Conservation (phyloP, 75 land plant species). For the Adiantum capillusveneris region DNA sequence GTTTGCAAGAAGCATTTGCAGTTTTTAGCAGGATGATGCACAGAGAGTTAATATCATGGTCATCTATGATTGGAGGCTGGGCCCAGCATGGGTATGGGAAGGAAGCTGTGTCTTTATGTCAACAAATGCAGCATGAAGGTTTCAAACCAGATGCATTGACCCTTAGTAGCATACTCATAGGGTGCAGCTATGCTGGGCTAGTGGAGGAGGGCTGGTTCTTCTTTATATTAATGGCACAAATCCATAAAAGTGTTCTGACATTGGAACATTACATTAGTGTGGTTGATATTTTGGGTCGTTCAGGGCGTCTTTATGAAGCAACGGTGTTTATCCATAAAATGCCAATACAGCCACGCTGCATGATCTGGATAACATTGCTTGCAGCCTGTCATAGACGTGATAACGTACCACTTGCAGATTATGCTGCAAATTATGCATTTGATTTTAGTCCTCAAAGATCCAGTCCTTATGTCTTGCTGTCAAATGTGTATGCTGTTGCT, state of each 20-base stretch:
- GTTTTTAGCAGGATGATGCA: constrained; percentile 11
- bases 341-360: constrained; percentile 13
- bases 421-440: constrained; percentile 5
- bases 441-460: too few relatives aligned
- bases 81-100: constrained; percentile 25
- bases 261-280: constrained; percentile 12
- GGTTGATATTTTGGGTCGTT: constrained; percentile 17
- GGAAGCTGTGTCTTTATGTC: constrained; percentile 16
- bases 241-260: constrained; percentile 1
- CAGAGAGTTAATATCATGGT: constrained; percentile 34
- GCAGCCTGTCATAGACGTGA: constrained; percentile 15
- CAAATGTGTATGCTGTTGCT: too few relatives aligned
- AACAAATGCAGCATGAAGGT: constrained; percentile 16
- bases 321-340: constrained; percentile 11
- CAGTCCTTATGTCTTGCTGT: too few relatives aligned
- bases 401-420: constrained; percentile 4
- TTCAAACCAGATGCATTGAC: constrained; percentile 29
- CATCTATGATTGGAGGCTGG: constrained; percentile 34
- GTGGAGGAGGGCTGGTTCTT: constrained; percentile 12
- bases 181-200: constrained; percentile 19
- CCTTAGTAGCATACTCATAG: constrained; percentile 25
- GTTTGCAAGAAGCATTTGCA: constrained; percentile 18
- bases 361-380: constrained; percentile 12
- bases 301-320: constrained; percentile 12
- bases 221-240: constrained; percentile 5